A percentile compares a stretch with the other conserved stretches of the same genome.
Evolutionary conservation across 2,329 filamentous ascomycete genomes (phyloP).

Genomic region (Leptographium radiaticola): DNA sequence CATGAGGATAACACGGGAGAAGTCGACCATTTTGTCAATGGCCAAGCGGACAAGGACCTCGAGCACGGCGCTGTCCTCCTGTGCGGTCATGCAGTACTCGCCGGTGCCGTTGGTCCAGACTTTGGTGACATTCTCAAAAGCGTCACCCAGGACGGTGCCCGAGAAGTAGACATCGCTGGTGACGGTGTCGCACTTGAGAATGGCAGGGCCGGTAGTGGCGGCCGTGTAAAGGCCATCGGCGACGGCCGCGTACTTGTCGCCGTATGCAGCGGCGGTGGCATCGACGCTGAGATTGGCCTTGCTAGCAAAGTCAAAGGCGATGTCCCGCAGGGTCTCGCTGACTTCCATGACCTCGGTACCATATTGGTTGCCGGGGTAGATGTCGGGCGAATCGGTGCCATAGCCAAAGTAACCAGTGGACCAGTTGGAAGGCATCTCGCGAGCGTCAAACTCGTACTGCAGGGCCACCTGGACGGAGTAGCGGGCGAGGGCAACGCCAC

Average conservation of each 20-base stretch:
- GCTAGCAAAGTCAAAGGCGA: slow-evolving; percentile 36
- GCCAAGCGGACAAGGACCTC: slow-evolving; percentile 51
- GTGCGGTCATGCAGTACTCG: slow-evolving; percentile 56
- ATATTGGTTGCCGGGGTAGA: slow-evolving; percentile 47
- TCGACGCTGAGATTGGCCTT: slow-evolving; percentile 40
- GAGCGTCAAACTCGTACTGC: slow-evolving; percentile 62
- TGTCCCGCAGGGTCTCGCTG: slow-evolving; percentile 42
- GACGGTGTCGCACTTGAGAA: slow-evolving; percentile 53
- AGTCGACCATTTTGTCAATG: slow-evolving; percentile 46
- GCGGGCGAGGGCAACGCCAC: slow-evolving; percentile 52
- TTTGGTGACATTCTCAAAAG: slow-evolving; percentile 51
- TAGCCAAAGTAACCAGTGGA: slow-evolving; percentile 57
- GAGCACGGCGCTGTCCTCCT: slow-evolving; percentile 60
- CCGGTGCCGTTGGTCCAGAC: slow-evolving; percentile 56
- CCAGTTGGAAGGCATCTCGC: slow-evolving; percentile 53
- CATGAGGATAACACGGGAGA: slow-evolving; percentile 53
- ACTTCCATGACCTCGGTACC: slow-evolving; percentile 60
- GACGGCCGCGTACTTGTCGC: slow-evolving; percentile 32
- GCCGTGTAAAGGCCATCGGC: slow-evolving; percentile 23
- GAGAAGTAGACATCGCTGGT: slow-evolving; percentile 64
- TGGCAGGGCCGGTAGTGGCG: slow-evolving; percentile 33
- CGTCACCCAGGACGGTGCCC: slow-evolving; percentile 44
- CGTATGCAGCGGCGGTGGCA: slow-evolving; percentile 34
- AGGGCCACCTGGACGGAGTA: slow-evolving; percentile 63
- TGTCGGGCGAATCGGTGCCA: slow-evolving; percentile 37